A percentile compares a stretch with the other conserved stretches of the same genome.
Evolutionary conservation across 2,329 filamentous ascomycete genomes (phyloP).

Genomic region (Alternaria postmessia): DNA sequence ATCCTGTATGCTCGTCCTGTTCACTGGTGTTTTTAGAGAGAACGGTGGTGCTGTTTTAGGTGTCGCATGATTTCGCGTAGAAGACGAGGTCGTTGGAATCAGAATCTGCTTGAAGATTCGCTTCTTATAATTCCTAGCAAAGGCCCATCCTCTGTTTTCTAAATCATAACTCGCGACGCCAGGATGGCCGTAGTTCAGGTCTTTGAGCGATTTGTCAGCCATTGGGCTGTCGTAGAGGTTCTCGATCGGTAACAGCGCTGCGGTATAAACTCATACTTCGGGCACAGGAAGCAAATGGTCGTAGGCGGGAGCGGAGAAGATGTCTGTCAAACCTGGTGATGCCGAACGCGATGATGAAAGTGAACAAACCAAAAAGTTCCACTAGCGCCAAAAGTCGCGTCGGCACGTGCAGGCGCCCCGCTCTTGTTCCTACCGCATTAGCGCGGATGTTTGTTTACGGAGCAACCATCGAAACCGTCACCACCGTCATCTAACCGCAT

Average conservation of each 20-base stretch:
- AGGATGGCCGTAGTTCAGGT: conserved; percentile 63
- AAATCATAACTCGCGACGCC: conserved; percentile 60
- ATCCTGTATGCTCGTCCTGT: conserved; percentile 20
- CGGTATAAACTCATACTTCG: conserved; percentile 37
- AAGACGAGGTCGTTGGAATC: conserved; percentile 24
- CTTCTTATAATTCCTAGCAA: conserved; percentile 50
- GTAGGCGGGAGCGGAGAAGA: neutral
- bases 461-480: conserved; percentile 30
- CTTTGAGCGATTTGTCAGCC: conserved; percentile 61
- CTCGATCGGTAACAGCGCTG: conserved; percentile 18
- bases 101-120: conserved; percentile 37
- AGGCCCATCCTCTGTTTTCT: conserved; percentile 60
- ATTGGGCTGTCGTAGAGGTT: conserved; percentile 58
- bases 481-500: conserved; percentile 22
- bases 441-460: conserved; percentile 38
- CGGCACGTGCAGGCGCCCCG: conserved; percentile 37
- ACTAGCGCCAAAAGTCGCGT: conserved; percentile 36
- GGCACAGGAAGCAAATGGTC: neutral
- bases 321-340: conserved; percentile 2
- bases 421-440: conserved; percentile 16
- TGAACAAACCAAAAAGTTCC: conserved; percentile 26
- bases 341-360: conserved; percentile 13
- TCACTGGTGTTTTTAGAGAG: conserved; percentile 1
- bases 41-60: conserved; percentile 12
- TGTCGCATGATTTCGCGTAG: conserved; percentile 28